Evolutionary conservation across 2,329 filamentous ascomycete species (phyloP).

Genomic region (Colletotrichum sp.): DNA sequence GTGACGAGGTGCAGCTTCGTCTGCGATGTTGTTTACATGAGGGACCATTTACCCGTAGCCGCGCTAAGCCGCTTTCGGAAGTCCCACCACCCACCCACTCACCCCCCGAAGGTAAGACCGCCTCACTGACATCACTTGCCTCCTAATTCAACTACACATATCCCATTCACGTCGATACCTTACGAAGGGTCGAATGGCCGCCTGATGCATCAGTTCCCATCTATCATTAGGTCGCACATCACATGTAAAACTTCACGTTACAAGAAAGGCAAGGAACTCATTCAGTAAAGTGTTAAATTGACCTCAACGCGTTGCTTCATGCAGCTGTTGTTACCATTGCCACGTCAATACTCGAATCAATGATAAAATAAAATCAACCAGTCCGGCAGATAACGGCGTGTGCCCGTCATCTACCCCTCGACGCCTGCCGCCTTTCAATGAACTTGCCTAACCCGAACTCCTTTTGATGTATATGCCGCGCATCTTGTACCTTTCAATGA

Average conservation of each 20-base stretch:
- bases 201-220: accelerated
- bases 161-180: not conserved
- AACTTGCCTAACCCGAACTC: conserved; percentile 39
- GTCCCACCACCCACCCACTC: conserved; percentile 6
- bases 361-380: conserved; percentile 22
- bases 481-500: conserved; percentile 21
- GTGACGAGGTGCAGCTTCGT: not conserved
- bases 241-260: not conserved
- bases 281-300: not conserved
- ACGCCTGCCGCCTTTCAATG: conserved; percentile 6
- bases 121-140: not conserved
- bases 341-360: not conserved
- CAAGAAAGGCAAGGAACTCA: not conserved
- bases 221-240: not conserved
- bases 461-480: conserved; percentile 52
- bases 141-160: not conserved
- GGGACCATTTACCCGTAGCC: conserved; percentile 6
- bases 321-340: conserved; percentile 22
- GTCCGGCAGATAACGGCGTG: not conserved
- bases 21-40: conserved; percentile 25
- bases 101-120: conserved; percentile 20
- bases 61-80: conserved; percentile 26
- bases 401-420: not conserved
- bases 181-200: not conserved
- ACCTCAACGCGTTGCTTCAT: conserved; percentile 11